phyloP scores from a whole-genome alignment of 208 protist species.

The Entamoeba nuttalli region DNA sequence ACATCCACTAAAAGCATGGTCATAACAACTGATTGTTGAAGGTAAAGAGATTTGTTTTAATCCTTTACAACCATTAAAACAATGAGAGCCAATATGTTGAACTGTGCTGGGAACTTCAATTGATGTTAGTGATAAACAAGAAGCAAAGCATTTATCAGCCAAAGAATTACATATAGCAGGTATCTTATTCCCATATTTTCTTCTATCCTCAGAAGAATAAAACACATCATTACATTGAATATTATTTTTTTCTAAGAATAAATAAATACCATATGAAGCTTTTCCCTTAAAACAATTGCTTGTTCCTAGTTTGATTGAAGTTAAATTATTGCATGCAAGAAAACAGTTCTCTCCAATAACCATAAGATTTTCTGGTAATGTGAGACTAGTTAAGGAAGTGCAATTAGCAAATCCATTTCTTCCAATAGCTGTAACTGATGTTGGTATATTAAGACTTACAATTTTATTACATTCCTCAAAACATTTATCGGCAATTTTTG shows the following conservation, averaged over 20 bases:
- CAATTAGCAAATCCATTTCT: neutral
- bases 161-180: neutral
- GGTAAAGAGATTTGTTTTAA: neutral
- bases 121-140: neutral
- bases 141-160: neutral
- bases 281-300: neutral
- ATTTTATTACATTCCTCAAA: neutral
- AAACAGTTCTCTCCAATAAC: neutral
- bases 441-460: neutral
- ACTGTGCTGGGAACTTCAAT: neutral
- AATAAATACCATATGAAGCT: neutral
- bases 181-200: neutral
- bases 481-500: neutral
- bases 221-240: neutral
- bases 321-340: neutral
- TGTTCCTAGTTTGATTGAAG: neutral
- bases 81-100: neutral
- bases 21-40: neutral
- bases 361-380: neutral
- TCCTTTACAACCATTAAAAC: neutral
- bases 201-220: neutral
- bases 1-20: neutral
- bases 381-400: neutral
- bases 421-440: neutral
- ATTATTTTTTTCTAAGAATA: neutral